Percentiles rank a stretch among this genome's conserved stretches.
Conservation (phyloP, 2,329 filamentous ascomycete species). For the Talaromyces sp. region DNA sequence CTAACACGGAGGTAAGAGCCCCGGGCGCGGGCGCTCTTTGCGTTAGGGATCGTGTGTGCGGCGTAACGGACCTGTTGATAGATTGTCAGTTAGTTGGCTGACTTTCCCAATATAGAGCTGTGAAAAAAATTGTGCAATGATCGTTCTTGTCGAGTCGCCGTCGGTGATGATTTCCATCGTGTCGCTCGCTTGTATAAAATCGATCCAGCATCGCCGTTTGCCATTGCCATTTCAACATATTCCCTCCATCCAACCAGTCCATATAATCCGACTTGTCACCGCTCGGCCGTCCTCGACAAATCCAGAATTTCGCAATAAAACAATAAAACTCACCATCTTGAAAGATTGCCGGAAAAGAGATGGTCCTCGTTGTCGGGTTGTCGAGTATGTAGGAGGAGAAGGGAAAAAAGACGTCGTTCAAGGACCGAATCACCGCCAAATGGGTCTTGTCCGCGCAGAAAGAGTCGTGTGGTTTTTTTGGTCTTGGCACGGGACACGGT, state of each 20-base stretch:
- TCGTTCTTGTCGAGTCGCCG: background rate
- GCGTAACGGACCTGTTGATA: conserved; percentile 87
- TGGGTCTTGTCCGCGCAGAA: conserved; percentile 1
- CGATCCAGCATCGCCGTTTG: background rate
- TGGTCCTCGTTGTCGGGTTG: conserved; percentile 36
- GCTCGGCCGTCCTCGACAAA: background rate
- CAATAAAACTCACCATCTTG: conserved; percentile 42
- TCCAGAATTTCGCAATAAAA: background rate
- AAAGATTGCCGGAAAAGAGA: conserved; percentile 32
- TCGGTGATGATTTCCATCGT: background rate
- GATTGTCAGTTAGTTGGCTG: background rate
- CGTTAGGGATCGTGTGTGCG: conserved; percentile 76
- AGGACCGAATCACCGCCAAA: background rate
- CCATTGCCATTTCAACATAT: background rate
- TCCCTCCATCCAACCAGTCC: background rate
- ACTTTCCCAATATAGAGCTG: background rate
- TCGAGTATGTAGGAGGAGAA: conserved; percentile 6
- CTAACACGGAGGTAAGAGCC: conserved; percentile 98
- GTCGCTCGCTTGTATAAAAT: background rate
- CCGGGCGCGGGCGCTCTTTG: conserved; percentile 95
- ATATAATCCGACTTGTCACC: too few species aligned
- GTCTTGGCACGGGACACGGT: conserved; percentile 29
- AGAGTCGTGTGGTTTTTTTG: conserved; percentile 35
- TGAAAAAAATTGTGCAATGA: background rate
- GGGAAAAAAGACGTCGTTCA: conserved; percentile 4